Evolutionary conservation across 1,139 yeast genomes (phyloP).

Genomic region (Casaregolazyma suthepensis): DNA sequence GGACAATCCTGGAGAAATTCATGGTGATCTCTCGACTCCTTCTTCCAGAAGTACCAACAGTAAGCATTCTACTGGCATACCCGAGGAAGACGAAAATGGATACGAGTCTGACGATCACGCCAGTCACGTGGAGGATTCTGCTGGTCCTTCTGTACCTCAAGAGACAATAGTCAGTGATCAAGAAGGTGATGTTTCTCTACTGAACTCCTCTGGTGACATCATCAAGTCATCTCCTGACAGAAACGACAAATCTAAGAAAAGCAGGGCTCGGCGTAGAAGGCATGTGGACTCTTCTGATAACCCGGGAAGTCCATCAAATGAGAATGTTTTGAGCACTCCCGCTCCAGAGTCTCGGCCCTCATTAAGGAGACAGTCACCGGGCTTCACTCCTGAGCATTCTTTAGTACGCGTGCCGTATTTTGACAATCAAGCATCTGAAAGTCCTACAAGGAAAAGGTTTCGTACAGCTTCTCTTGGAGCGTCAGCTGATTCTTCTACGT

Average conservation of each 20-base stretch:
- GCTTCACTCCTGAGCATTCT: slow-evolving; percentile 8
- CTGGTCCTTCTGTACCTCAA: background rate
- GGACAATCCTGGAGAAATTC: background rate
- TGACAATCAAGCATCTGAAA: slow-evolving; percentile 5
- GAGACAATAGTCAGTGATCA: slow-evolving; percentile 9
- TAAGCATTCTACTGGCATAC: background rate
- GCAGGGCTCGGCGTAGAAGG: background rate
- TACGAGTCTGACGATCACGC: background rate
- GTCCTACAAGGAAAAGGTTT: slow-evolving; percentile 7
- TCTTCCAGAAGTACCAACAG: background rate
- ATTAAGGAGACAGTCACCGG: slow-evolving; percentile 1
- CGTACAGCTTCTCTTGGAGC: background rate
- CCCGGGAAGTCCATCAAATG: background rate
- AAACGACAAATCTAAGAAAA: background rate
- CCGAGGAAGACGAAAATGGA: background rate
- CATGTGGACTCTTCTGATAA: background rate
- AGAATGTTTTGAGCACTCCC: background rate
- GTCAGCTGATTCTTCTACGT: background rate
- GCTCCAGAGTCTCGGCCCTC: background rate
- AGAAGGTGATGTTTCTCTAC: slow-evolving; percentile 1
- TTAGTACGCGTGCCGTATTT: slow-evolving; percentile 7
- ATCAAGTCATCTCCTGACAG: slow-evolving; percentile 8
- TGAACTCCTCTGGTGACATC: slow-evolving; percentile 5
- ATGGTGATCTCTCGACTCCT: background rate
- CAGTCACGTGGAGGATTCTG: background rate